Percentiles rank a stretch among this genome's conserved stretches.
phyloP scores from a whole-genome alignment of 495 filamentous ascomycete genomes.

The Umbilicaria muhlenbergii region DNA sequence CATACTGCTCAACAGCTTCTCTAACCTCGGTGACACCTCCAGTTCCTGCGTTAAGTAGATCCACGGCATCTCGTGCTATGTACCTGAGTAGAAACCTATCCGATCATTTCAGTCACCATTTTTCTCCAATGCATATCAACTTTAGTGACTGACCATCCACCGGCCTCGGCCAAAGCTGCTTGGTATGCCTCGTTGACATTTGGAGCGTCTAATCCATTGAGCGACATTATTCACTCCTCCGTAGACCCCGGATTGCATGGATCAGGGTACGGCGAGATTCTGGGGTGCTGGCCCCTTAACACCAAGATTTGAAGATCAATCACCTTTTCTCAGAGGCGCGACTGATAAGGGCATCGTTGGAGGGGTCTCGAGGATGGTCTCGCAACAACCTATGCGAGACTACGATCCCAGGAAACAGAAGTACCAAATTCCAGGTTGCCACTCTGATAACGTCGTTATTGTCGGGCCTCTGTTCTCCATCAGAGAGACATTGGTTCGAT shows the following conservation, averaged over 20 bases:
- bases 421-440: too few relatives aligned
- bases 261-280: neutral
- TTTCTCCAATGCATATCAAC: neutral
- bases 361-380: too few relatives aligned
- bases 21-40: constrained; percentile 78
- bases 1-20: constrained; percentile 57
- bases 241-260: constrained; percentile 7
- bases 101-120: constrained; percentile 1
- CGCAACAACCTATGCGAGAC: too few relatives aligned
- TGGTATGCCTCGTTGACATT: constrained; percentile 75
- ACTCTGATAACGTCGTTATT: too few relatives aligned
- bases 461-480: too few relatives aligned
- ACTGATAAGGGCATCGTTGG: too few relatives aligned
- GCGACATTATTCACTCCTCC: constrained; percentile 52
- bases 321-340: too few relatives aligned
- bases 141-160: constrained; percentile 66
- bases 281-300: neutral
- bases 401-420: too few relatives aligned
- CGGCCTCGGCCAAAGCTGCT: constrained; percentile 60
- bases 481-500: too few relatives aligned
- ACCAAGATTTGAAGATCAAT: neutral
- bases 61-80: constrained; percentile 72
- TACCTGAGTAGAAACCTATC: constrained; percentile 90
- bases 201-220: constrained; percentile 86
- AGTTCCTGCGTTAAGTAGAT: constrained; percentile 59